A percentile compares a stretch with the other conserved stretches of the same genome.
phyloP scores from a whole-genome alignment of 2,329 filamentous ascomycete genomes.

The Aspergillus uvarum region DNA sequence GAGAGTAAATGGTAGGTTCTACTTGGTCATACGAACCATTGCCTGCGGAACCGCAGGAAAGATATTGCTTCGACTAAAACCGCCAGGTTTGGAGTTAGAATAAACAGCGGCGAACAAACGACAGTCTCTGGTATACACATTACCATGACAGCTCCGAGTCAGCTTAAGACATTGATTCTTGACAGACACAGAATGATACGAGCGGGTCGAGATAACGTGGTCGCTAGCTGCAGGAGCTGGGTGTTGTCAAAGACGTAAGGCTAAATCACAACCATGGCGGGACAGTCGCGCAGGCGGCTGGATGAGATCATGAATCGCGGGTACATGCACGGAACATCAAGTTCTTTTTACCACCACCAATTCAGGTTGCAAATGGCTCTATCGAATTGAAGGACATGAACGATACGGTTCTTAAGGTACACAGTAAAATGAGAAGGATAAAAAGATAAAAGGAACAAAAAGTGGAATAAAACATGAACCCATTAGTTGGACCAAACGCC shows the following conservation, averaged over 20 bases:
- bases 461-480: slow-evolving; percentile 15
- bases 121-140: background rate
- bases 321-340: background rate
- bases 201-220: background rate
- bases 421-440: background rate
- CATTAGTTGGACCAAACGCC: slow-evolving; percentile 35
- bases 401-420: background rate
- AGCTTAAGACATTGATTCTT: background rate
- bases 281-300: background rate
- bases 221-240: background rate
- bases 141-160: background rate
- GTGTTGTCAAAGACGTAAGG: background rate
- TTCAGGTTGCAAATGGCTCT: background rate
- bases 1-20: background rate
- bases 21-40: slow-evolving; percentile 60
- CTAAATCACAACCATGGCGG: background rate
- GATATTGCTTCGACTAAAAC: slow-evolving; percentile 90
- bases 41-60: slow-evolving; percentile 87
- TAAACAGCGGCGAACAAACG: background rate
- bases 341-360: background rate
- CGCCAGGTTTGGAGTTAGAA: slow-evolving; percentile 11
- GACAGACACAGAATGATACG: background rate
- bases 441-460: slow-evolving; percentile 5
- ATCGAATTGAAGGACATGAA: background rate
- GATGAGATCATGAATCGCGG: slow-evolving; percentile 8